Evolutionary conservation across 2,329 filamentous ascomycete species (phyloP).

Genomic region (Coleophoma crateriformis): DNA sequence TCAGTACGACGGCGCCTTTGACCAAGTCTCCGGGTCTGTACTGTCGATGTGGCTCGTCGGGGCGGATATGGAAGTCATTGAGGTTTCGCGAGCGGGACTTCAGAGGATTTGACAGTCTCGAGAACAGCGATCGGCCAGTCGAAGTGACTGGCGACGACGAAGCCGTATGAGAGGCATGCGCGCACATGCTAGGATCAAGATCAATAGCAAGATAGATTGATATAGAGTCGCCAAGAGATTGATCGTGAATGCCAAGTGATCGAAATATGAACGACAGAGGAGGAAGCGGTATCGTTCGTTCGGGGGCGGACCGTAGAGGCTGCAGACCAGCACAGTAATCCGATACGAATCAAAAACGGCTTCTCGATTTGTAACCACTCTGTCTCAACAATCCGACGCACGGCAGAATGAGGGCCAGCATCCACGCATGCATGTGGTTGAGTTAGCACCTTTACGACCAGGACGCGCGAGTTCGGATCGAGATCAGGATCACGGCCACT

Average conservation of each 20-base stretch:
- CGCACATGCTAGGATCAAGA: slow-evolving; percentile 23
- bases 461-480: no score
- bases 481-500: no score
- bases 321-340: no score
- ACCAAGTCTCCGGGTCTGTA: slow-evolving; percentile 73
- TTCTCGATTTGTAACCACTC: no score
- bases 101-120: slow-evolving; percentile 39
- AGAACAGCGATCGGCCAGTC: slow-evolving; percentile 23
- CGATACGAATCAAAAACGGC: no score
- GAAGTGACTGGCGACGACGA: slow-evolving; percentile 15
- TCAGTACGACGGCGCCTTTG: slow-evolving; percentile 64
- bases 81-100: slow-evolving; percentile 53
- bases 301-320: no score
- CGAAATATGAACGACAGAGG: slow-evolving; percentile 2
- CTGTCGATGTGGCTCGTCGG: slow-evolving; percentile 71
- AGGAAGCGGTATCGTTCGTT: background rate
- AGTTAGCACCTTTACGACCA: no score
- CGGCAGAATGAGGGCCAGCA: no score
- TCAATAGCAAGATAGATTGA: background rate
- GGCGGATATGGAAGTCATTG: slow-evolving; percentile 72
- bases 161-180: slow-evolving; percentile 20
- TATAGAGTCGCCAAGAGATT: slow-evolving; percentile 22
- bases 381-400: no score
- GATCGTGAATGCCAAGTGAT: slow-evolving; percentile 20
- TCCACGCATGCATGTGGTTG: no score